Conservation (phyloP, 2,329 filamentous ascomycete species). For the Colletotrichum sp. region DNA sequence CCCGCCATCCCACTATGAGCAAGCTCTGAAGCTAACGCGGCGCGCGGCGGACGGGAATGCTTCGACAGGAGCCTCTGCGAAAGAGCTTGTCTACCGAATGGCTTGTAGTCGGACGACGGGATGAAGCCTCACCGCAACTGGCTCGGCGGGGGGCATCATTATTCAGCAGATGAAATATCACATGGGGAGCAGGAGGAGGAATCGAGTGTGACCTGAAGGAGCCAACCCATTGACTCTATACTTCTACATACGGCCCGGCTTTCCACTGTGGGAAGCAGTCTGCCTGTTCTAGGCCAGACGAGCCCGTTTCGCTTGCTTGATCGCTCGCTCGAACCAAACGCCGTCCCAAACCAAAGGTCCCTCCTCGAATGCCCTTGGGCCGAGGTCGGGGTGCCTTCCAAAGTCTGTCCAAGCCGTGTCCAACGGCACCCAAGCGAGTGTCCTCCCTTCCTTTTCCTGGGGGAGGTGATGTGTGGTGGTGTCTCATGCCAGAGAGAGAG, state of each 20-base stretch:
- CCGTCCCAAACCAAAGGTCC: background rate
- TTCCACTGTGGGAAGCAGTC: conserved; percentile 1
- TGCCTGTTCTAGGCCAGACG: conserved; percentile 9
- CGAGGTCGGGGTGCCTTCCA: background rate
- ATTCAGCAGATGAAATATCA: background rate
- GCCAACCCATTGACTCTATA: conserved; percentile 14
- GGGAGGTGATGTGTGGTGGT: background rate
- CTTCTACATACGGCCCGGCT: conserved; percentile 18
- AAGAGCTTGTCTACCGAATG: background rate
- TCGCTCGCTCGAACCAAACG: background rate
- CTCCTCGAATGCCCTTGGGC: background rate
- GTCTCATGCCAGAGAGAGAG: background rate
- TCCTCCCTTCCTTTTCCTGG: background rate
- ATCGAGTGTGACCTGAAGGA: background rate
- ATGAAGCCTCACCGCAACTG: background rate
- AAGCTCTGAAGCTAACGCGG: background rate
- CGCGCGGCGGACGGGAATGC: background rate
- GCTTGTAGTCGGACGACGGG: background rate
- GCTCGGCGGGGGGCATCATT: background rate
- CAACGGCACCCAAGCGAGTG: conserved; percentile 14
- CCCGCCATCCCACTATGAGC: conserved; percentile 3
- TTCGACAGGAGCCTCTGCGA: background rate
- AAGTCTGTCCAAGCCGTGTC: conserved; percentile 13
- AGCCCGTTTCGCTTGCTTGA: conserved; percentile 5
- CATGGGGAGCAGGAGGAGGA: background rate